These are phyloP conservation scores for Phylloboletellus chloephorus DNA, from an alignment of 1,284 basidiomycete species.

Conservation along the genomic window DNA sequence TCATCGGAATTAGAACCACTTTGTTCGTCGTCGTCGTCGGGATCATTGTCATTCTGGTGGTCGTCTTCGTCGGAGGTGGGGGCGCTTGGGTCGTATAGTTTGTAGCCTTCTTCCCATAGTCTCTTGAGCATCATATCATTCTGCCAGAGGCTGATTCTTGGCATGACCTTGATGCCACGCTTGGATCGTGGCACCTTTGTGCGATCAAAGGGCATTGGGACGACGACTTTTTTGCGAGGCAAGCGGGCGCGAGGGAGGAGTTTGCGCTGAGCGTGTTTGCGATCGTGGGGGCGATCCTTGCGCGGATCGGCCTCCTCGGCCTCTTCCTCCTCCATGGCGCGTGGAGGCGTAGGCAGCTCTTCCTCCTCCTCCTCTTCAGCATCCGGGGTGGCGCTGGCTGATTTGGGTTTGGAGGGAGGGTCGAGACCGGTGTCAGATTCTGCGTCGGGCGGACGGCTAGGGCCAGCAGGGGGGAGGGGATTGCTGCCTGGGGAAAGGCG, in stretches of 20 bases:
- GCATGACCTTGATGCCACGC: slow-evolving; percentile 4
- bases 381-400: slow-evolving; percentile 29
- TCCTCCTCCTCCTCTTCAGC: slow-evolving; percentile 43
- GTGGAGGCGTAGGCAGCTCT: slow-evolving; percentile 49
- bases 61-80: slow-evolving; percentile 25
- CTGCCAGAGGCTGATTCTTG: neutral
- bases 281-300: slow-evolving; percentile 32
- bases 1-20: slow-evolving; percentile 27
- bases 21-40: slow-evolving; percentile 15
- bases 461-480: slow-evolving; percentile 3
- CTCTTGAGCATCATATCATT: slow-evolving; percentile 6
- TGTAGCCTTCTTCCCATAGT: slow-evolving; percentile 19
- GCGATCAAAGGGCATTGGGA: slow-evolving; percentile 20
- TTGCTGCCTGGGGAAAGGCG: slow-evolving; percentile 3
- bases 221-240: slow-evolving; percentile 14
- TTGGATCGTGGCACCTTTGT: slow-evolving; percentile 20
- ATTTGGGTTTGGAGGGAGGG: slow-evolving; percentile 13
- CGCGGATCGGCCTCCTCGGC: slow-evolving; percentile 43
- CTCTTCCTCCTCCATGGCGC: slow-evolving; percentile 61
- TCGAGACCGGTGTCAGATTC: neutral
- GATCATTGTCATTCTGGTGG: slow-evolving; percentile 8
- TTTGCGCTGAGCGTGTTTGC: slow-evolving; percentile 11
- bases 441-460: slow-evolving; percentile 10
- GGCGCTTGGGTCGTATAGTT: slow-evolving; percentile 20
- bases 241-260: neutral